Evolutionary conservation across 2,329 filamentous ascomycete species (phyloP), one percentile per base, ranked within the genome.

Genomic region (Penicillium olsonii): DNA sequence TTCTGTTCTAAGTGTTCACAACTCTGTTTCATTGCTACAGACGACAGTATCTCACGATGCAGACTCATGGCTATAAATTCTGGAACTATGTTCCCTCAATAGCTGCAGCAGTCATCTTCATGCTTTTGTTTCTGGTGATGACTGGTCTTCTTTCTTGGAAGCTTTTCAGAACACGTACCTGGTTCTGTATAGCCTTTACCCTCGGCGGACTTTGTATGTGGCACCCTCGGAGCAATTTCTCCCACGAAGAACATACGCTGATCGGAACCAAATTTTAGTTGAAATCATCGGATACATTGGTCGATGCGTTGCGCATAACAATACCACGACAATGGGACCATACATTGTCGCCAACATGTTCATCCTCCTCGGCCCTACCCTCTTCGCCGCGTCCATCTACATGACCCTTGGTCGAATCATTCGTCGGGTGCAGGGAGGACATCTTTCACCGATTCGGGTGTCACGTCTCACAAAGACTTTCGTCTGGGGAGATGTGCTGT

Each of bases 351-450:
- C 77, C 52, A 67, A 64, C 15, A 54, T 78, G 27, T 69, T 79
- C 56, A 68, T 78, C 39, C 69, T 80, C 4, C 68, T 80, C 19
- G 75, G 73, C 1, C 78, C 77, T 2, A 73, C 74, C 3, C 72
- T 79, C 42, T 74, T 78, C 53, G 77, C 77, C 15, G 78, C 78
- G 12, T 71, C 73, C 0, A 74, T 78, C 53, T 80, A 80, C 57
- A 80, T 78, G 64, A 66, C 70, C 14, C 71, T 79, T 31, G 74
- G 71, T 26, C 72, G 77, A 8, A 68, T 79, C 31, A 72, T 79
- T 12, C 65, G 68, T 18, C 57, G 70, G 33, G 63, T 73, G 5
- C 61, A 73, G 7, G 72, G 63, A 26, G 76, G 77, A 48, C 63
- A 70, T 8, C 65, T 67, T 8, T 67, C 76, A 4, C 66, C 77